Evolutionary conservation across 257 asterid genomes (phyloP).

Genomic region (Solanum piurae): DNA sequence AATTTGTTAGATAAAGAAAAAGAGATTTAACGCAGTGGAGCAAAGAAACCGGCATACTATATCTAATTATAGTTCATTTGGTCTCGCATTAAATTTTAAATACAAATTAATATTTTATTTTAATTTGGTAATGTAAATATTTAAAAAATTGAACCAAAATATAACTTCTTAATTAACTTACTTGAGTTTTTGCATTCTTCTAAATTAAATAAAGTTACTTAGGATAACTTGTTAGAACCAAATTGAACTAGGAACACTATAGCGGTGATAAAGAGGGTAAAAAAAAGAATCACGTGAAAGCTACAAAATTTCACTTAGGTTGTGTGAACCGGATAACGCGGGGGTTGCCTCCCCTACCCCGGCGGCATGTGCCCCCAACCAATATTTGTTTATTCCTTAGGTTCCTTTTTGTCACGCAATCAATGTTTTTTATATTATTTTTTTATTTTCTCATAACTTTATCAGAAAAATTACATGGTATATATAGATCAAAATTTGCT

Average conservation of each 20-base stretch:
- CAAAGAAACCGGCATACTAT: neutral
- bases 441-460: too few species aligned
- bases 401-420: neutral
- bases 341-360: neutral
- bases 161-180: neutral
- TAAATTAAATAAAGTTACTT: neutral
- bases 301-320: neutral
- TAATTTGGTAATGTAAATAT: neutral
- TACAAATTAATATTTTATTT: neutral
- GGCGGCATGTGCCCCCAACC: conserved; percentile 10
- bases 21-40: neutral
- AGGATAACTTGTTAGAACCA: too few species aligned
- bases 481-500: too few species aligned
- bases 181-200: neutral
- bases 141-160: neutral
- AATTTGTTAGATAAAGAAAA: neutral
- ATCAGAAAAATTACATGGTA: too few species aligned
- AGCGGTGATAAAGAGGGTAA: conserved; percentile 11
- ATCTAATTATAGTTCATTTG: neutral
- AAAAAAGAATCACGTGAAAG: conserved; percentile 30
- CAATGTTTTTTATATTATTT: neutral
- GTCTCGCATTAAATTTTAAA: too few species aligned
- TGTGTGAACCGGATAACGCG: neutral
- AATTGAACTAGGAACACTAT: too few species aligned
- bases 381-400: neutral